Conservation (phyloP, 2,329 filamentous ascomycete genomes). For the Nigrospora oryzae region DNA sequence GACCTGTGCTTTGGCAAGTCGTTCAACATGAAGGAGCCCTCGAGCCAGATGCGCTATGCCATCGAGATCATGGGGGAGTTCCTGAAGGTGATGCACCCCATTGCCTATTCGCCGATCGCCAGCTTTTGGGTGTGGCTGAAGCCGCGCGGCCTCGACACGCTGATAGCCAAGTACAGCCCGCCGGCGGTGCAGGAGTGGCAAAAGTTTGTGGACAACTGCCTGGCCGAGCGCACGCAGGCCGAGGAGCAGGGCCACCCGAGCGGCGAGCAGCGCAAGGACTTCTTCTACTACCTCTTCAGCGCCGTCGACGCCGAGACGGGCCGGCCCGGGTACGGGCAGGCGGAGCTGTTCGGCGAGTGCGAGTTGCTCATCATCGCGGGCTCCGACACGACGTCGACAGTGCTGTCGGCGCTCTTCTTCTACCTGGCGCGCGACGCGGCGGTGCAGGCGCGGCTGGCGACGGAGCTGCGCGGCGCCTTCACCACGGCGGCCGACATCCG, state of each 20-base stretch:
- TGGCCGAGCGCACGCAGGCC: slow-evolving; percentile 6
- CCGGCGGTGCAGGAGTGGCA: slow-evolving; percentile 10
- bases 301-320: slow-evolving; percentile 14
- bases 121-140: slow-evolving; percentile 15
- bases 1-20: slow-evolving; percentile 11
- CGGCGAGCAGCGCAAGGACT: slow-evolving; percentile 10
- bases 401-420: slow-evolving; percentile 1
- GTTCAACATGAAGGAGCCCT: slow-evolving; percentile 8
- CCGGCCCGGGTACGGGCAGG: slow-evolving; percentile 8
- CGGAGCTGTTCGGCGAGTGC: slow-evolving; percentile 15
- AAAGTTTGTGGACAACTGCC: slow-evolving; percentile 10
- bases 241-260: slow-evolving; percentile 5
- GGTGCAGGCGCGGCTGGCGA: slow-evolving; percentile 2
- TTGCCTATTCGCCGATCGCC: slow-evolving; percentile 6
- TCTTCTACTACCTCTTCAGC: slow-evolving; percentile 14
- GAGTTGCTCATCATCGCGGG: slow-evolving; percentile 7
- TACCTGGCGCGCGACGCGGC: slow-evolving; percentile 1
- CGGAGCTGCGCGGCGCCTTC: background rate
- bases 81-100: slow-evolving; percentile 9
- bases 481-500: background rate
- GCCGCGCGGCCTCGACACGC: slow-evolving; percentile 11
- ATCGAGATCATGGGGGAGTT: slow-evolving; percentile 5
- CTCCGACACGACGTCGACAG: slow-evolving; percentile 5
- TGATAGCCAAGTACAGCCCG: slow-evolving; percentile 9
- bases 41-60: slow-evolving; percentile 4